A percentile compares a stretch with the other conserved stretches of the same genome.
phyloP scores from a whole-genome alignment of 2,329 filamentous ascomycete genomes.

The Exophiala xenobiotica region DNA sequence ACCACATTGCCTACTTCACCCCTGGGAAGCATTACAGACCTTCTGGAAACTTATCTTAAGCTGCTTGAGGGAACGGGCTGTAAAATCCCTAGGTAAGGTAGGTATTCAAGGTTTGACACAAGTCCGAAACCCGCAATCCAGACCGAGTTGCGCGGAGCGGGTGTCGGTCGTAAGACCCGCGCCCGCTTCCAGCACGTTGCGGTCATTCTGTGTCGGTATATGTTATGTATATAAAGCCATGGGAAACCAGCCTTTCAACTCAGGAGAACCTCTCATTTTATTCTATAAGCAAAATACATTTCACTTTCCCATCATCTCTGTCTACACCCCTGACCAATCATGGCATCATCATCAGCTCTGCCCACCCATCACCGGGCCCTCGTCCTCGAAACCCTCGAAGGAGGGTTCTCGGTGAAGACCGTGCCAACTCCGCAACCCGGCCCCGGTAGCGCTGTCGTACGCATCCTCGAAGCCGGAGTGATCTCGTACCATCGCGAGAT shows the following conservation, averaged over 20 bases:
- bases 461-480: constrained; percentile 39
- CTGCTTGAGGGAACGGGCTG: no score
- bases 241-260: no score
- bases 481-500: constrained; percentile 44
- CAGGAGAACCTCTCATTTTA: no score
- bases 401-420: constrained; percentile 33
- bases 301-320: not conserved
- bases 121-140: not conserved
- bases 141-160: constrained; percentile 1
- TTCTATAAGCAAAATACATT: no score
- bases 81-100: no score
- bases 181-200: not conserved
- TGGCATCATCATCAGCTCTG: constrained; percentile 4
- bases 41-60: no score
- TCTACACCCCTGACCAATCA: not conserved
- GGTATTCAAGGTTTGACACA: not conserved
- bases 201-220: not conserved
- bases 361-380: constrained; percentile 31
- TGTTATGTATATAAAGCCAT: no score
- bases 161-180: no score
- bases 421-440: constrained; percentile 36
- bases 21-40: no score
- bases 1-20: not conserved
- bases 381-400: constrained; percentile 30
- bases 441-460: constrained; percentile 43